phyloP scores from a whole-genome alignment of 352 stramenopile species.

The Aphanomyces cochlioides region DNA sequence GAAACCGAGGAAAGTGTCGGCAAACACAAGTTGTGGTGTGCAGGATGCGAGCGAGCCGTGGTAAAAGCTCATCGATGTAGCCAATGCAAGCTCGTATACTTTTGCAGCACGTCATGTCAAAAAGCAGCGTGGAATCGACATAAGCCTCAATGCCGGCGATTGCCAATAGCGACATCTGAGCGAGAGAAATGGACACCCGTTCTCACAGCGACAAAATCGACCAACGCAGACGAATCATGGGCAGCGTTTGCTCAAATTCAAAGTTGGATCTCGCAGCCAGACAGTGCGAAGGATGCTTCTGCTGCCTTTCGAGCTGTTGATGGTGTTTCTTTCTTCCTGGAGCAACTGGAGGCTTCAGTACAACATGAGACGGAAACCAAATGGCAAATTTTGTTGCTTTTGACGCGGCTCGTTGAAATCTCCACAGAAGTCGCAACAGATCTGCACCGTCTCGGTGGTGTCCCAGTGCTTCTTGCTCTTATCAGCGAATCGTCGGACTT shows the following conservation, averaged over 20 bases:
- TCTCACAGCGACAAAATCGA: neutral
- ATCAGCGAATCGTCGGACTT: neutral
- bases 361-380: conserved; percentile 10
- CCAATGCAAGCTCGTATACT: conserved; percentile 25
- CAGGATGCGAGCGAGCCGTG: conserved; percentile 1
- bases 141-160: neutral
- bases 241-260: neutral
- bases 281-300: neutral
- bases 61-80: conserved; percentile 19
- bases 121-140: conserved; percentile 4
- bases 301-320: neutral
- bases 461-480: neutral
- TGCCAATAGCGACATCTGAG: neutral
- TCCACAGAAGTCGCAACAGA: neutral
- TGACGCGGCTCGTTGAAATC: conserved; percentile 25
- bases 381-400: conserved; percentile 22
- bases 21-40: conserved; percentile 7
- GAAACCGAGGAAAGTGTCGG: neutral
- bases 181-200: neutral
- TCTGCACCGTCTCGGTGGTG: neutral
- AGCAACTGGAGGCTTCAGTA: neutral
- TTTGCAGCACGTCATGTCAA: conserved; percentile 28
- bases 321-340: conserved; percentile 10
- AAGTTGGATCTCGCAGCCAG: neutral
- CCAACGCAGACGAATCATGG: neutral